Conservation (phyloP, 805 yeast species). For the Ogataea allantospora region DNA sequence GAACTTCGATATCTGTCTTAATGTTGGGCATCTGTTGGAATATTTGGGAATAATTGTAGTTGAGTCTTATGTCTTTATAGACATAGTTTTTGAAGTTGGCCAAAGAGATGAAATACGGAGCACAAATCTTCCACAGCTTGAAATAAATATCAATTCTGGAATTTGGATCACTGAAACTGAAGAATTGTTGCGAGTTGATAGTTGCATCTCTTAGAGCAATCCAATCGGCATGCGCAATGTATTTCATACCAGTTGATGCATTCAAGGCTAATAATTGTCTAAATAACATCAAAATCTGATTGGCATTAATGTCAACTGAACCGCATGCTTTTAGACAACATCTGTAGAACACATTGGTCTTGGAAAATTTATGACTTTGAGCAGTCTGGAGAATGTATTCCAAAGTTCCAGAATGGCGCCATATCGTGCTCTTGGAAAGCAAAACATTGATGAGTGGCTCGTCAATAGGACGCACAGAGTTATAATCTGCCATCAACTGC, state of each 20-base stretch:
- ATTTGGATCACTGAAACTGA: slow-evolving; percentile 30
- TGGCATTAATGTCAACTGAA: slow-evolving; percentile 50
- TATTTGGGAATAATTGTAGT: slow-evolving; percentile 39
- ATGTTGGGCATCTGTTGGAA: slow-evolving; percentile 37
- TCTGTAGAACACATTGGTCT: slow-evolving; percentile 70
- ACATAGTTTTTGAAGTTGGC: slow-evolving; percentile 46
- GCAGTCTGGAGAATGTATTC: slow-evolving; percentile 63
- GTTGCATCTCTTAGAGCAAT: slow-evolving; percentile 80
- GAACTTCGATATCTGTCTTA: slow-evolving; percentile 41
- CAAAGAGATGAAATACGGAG: slow-evolving; percentile 46
- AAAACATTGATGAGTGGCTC: slow-evolving; percentile 82
- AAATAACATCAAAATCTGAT: slow-evolving; percentile 46
- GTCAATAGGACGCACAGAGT: slow-evolving; percentile 58
- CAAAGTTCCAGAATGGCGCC: slow-evolving; percentile 67
- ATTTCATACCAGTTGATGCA: slow-evolving; percentile 50
- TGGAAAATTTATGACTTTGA: slow-evolving; percentile 51
- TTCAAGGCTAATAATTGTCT: slow-evolving; percentile 41
- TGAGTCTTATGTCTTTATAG: slow-evolving; percentile 44
- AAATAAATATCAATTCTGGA: slow-evolving; percentile 55
- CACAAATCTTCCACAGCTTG: slow-evolving; percentile 50
- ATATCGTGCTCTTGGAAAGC: slow-evolving; percentile 60
- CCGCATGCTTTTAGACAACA: slow-evolving; percentile 73
- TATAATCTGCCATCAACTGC: slow-evolving; percentile 54
- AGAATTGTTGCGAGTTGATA: slow-evolving; percentile 40
- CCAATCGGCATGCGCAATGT: slow-evolving; percentile 84